Percentiles rank a stretch among this genome's conserved stretches.
Evolutionary conservation across 306 rosid genomes (phyloP).

Genomic region (Cucurbita pepo): DNA sequence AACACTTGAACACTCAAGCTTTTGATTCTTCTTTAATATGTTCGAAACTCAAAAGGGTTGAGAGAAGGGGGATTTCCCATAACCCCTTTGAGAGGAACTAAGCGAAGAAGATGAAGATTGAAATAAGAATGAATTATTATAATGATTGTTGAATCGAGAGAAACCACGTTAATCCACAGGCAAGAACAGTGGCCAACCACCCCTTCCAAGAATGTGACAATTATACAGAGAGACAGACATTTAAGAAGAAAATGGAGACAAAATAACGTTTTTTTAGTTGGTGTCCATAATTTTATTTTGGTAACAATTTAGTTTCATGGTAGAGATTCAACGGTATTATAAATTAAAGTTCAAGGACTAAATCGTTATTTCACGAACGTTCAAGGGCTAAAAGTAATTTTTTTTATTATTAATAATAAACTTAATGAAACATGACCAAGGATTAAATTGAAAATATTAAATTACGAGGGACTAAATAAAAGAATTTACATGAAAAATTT

Average conservation of each 20-base stretch:
- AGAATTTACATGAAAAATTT: too few species aligned
- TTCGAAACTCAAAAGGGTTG: neutral
- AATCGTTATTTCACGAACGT: neutral
- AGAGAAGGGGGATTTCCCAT: neutral
- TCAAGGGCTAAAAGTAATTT: too few species aligned
- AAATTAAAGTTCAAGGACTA: too few species aligned
- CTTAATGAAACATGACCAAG: too few species aligned
- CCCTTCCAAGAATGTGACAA: constrained; percentile 6
- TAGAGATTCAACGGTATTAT: too few species aligned
- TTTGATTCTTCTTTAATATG: neutral
- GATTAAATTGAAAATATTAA: too few species aligned
- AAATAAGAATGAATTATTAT: neutral
- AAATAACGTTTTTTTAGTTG: too few species aligned
- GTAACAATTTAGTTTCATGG: too few species aligned
- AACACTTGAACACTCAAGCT: neutral
- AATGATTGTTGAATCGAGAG: neutral
- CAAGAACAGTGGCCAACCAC: constrained; percentile 7
- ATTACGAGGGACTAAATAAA: too few species aligned
- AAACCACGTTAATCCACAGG: neutral
- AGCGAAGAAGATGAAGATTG: neutral
- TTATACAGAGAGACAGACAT: constrained; percentile 2
- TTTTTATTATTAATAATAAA: too few species aligned
- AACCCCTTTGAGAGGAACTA: neutral
- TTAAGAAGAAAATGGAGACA: too few species aligned
- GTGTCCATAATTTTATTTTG: too few species aligned